Percentiles rank a stretch among this genome's conserved stretches.
Conservation (phyloP, 2,329 filamentous ascomycete species). For the Coleophoma crateriformis region DNA sequence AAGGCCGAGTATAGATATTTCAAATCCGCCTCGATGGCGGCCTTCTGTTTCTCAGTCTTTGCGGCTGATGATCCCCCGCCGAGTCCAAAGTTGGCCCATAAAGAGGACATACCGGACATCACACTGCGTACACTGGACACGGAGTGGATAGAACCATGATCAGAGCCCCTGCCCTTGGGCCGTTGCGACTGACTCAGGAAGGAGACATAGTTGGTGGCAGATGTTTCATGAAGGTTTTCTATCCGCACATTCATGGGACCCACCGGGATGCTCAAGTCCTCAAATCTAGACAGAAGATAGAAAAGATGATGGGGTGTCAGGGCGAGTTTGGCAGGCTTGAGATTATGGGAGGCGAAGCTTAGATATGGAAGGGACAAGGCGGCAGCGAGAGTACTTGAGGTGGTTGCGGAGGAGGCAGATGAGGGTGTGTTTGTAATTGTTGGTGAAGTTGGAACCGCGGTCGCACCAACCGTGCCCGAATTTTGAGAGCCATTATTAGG, state of each 20-base stretch:
- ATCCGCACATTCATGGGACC: slow-evolving; percentile 94
- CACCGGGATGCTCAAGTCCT: slow-evolving; percentile 84
- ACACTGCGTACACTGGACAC: slow-evolving; percentile 96
- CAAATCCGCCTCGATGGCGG: slow-evolving; percentile 76
- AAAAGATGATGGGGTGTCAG: slow-evolving; percentile 95
- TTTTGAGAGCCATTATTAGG: slow-evolving; percentile 65
- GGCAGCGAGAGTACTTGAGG: slow-evolving; percentile 70
- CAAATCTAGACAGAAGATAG: slow-evolving; percentile 91
- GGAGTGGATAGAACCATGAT: slow-evolving; percentile 88
- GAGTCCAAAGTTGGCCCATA: slow-evolving; percentile 87
- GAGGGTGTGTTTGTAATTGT: slow-evolving; percentile 54
- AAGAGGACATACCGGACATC: slow-evolving; percentile 91
- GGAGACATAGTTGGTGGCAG: slow-evolving; percentile 89
- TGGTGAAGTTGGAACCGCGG: slow-evolving; percentile 25
- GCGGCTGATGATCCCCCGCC: slow-evolving; percentile 73
- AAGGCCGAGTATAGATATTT: slow-evolving; percentile 98
- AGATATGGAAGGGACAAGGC: slow-evolving; percentile 83
- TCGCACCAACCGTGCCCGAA: slow-evolving; percentile 47
- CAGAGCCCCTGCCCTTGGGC: slow-evolving; percentile 71
- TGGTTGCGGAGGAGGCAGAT: slow-evolving; percentile 55
- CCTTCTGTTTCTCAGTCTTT: slow-evolving; percentile 85
- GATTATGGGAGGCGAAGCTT: slow-evolving; percentile 75
- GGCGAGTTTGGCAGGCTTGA: slow-evolving; percentile 87
- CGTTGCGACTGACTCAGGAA: slow-evolving; percentile 83
- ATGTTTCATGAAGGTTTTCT: slow-evolving; percentile 86